phyloP scores from a whole-genome alignment of 192 early-diverging fungal species.

The Coemansia aciculifera region DNA sequence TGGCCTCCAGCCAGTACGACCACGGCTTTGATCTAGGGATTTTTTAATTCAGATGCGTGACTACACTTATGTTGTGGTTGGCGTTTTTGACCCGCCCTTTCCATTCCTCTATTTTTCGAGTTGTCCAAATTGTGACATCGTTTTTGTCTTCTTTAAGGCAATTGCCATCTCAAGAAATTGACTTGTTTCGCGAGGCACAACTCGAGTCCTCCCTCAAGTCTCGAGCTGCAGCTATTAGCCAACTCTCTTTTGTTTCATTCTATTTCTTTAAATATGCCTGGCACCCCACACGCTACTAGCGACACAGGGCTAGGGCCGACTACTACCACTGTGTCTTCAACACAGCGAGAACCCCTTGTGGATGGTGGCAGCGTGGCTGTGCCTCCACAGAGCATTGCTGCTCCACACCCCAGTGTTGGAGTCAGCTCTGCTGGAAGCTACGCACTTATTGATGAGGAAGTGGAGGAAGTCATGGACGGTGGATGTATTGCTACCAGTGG shows the following conservation, averaged over 20 bases:
- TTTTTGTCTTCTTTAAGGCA: not conserved
- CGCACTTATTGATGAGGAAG: slow-evolving; percentile 10
- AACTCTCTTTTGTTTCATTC: not conserved
- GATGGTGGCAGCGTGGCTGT: not conserved
- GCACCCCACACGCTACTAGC: slow-evolving; percentile 1
- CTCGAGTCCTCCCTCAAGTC: not conserved
- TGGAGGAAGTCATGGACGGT: slow-evolving; percentile 32
- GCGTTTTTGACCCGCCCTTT: not conserved
- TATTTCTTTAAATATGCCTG: not conserved
- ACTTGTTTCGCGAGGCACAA: not conserved
- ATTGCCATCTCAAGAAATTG: not conserved
- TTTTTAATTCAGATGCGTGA: not conserved
- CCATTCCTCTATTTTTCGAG: not conserved
- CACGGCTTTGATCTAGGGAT: not conserved
- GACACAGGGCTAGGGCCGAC: slow-evolving; percentile 5
- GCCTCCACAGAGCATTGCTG: not conserved
- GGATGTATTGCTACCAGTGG: slow-evolving; percentile 17
- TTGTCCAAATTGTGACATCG: no score
- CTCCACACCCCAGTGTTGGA: not conserved
- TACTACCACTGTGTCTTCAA: not conserved
- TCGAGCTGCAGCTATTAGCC: not conserved
- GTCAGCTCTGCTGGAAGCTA: not conserved
- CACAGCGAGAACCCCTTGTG: not conserved
- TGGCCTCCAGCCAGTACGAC: not conserved
- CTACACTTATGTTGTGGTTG: not conserved